phyloP scores from a whole-genome alignment of 495 filamentous ascomycete species.

The Penicillium maclennaniae region DNA sequence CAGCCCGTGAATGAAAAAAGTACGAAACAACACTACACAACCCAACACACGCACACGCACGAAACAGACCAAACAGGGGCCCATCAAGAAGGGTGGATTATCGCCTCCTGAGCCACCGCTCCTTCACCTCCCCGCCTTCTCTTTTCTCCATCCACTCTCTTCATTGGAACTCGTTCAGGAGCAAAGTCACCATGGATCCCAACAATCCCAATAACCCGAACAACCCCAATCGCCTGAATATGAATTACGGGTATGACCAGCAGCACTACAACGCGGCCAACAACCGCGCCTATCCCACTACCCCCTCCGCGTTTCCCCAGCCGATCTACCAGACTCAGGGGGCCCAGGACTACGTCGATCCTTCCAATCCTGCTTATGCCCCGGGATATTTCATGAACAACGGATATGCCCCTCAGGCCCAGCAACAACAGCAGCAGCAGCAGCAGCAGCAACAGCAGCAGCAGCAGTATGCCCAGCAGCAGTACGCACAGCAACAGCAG shows the following conservation, averaged over 20 bases:
- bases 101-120: slow-evolving; percentile 39
- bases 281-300: slow-evolving; percentile 89
- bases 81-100: slow-evolving; percentile 12
- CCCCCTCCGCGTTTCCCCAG: slow-evolving; percentile 93
- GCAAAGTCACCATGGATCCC: slow-evolving; percentile 43
- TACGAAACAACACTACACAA: background rate
- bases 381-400: slow-evolving; percentile 66
- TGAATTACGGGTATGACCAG: slow-evolving; percentile 66
- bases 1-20: background rate
- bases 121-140: slow-evolving; percentile 26
- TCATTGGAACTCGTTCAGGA: slow-evolving; percentile 8
- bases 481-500: slow-evolving; percentile 59
- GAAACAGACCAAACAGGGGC: background rate
- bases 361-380: slow-evolving; percentile 47
- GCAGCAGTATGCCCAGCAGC: slow-evolving; percentile 38
- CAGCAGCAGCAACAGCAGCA: slow-evolving; percentile 62
- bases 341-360: slow-evolving; percentile 51
- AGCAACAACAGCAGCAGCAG: slow-evolving; percentile 36
- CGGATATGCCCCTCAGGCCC: slow-evolving; percentile 54
- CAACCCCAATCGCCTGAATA: slow-evolving; percentile 54
- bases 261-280: slow-evolving; percentile 61
- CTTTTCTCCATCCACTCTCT: slow-evolving; percentile 22
- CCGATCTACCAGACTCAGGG: slow-evolving; percentile 69
- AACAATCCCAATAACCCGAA: slow-evolving; percentile 29
- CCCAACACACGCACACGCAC: background rate